Base-by-base conservation (phyloP, 2,329 filamentous ascomycete genomes). In the Colletotrichum costaricense region DNA sequence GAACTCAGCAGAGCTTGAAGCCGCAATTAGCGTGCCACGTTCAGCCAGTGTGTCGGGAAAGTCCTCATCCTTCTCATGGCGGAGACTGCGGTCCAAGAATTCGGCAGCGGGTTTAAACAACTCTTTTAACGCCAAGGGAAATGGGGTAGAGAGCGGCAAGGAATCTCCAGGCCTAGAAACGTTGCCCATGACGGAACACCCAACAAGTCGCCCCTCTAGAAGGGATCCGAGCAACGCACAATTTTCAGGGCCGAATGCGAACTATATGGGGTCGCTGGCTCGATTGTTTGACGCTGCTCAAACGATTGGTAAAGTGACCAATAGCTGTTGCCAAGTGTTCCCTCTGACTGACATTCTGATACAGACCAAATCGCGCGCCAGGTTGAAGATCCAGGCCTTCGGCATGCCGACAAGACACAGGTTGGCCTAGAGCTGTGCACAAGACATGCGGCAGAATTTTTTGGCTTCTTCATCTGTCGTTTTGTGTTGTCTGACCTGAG, bases 361-460 rank as follows among this genome's bases (percentile, higher is more conserved):
- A 52, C 78, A 97, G 95, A 98, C 87, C 94, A 97, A 90, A 96
- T 98, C 82, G 95, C 95, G 66, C 93, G 96, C 76, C 96, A 98
- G 86, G 95, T 98, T 59, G 96, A 98, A 81, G 96, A 98, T 80
- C 96, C 96, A 6, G 96, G 96, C 11, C 89, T 98, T 67, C 94
- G 94, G 77, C 94, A 97, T 83, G 95, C 95, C 22, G 96, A 95
- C 77, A 95, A 95, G 79, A 98, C 97, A 9, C 95, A 98, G 80
- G 95, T 99, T 66, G 97, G 97, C 11, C 90, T 99, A 42, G 97
- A 99, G 84, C 89, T 99, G 54, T 97, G 95, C 81, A 95, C 95
- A 46, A 91, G 96, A 54, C 96, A 98, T 82, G 97, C 96, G 8
- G 94, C 96, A 42, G 97, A 99, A 83, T 99, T 99, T 83, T 99